phyloP scores from a whole-genome alignment of 2,329 filamentous ascomycete genomes.

The Coleophoma cylindrospora region DNA sequence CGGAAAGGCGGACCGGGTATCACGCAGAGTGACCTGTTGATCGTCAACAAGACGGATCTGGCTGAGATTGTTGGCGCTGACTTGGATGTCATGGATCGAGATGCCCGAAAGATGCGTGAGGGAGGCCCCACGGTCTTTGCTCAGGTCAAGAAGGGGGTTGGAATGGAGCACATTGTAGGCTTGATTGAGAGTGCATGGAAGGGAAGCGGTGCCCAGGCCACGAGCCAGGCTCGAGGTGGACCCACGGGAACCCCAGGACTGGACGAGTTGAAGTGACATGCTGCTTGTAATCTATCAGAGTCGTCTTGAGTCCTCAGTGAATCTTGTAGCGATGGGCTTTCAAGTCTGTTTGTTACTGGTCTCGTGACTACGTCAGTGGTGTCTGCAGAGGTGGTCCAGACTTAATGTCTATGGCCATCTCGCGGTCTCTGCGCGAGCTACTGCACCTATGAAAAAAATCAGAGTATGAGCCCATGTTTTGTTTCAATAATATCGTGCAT shows the following conservation, averaged over 20 bases:
- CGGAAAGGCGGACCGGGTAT: slow-evolving; percentile 95
- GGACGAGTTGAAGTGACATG: slow-evolving; percentile 34
- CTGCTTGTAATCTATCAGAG: background rate
- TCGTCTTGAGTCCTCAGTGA: background rate
- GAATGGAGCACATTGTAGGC: slow-evolving; percentile 80
- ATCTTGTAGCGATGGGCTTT: too few relatives aligned
- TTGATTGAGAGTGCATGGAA: slow-evolving; percentile 91
- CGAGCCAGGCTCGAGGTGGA: slow-evolving; percentile 47
- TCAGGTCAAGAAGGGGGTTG: slow-evolving; percentile 90
- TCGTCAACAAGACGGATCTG: slow-evolving; percentile 97
- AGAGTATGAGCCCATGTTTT: too few relatives aligned
- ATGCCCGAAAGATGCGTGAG: slow-evolving; percentile 90
- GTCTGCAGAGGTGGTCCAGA: too few relatives aligned
- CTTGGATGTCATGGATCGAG: slow-evolving; percentile 87
- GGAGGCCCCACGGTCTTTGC: slow-evolving; percentile 94
- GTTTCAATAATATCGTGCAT: too few relatives aligned
- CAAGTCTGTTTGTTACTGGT: too few relatives aligned
- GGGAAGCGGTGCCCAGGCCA: slow-evolving; percentile 72
- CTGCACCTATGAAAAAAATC: too few relatives aligned
- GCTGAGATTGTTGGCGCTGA: slow-evolving; percentile 89
- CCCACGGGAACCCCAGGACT: slow-evolving; percentile 52
- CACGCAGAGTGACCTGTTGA: slow-evolving; percentile 87
- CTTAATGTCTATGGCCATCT: too few relatives aligned
- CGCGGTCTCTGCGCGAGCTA: too few relatives aligned
- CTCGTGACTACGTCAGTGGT: too few relatives aligned